Percentiles rank a stretch among this genome's conserved stretches.
phyloP scores from a whole-genome alignment of 768 basidiomycete species.

The Suillus discolor region DNA sequence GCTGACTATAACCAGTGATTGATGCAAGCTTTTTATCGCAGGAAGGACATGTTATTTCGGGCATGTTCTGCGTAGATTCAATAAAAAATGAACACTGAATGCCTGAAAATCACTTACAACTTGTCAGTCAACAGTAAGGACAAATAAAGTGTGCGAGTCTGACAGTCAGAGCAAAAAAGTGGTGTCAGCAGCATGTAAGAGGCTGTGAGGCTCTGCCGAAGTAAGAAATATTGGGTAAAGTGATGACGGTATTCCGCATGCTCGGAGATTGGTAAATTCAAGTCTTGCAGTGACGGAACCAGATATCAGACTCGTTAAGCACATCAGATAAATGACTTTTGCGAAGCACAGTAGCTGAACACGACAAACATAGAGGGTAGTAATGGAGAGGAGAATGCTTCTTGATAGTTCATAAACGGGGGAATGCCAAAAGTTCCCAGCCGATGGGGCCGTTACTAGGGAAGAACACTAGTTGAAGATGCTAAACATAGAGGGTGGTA shows the following conservation, averaged over 20 bases:
- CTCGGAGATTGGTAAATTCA: conserved; percentile 52
- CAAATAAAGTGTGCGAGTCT: background rate
- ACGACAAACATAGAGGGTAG: no score
- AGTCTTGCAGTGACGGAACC: conserved; percentile 93
- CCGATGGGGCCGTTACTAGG: no score
- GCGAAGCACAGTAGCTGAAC: conserved; percentile 76
- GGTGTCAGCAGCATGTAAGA: background rate
- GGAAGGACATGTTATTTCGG: no score
- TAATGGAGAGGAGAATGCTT: no score
- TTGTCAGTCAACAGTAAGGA: background rate
- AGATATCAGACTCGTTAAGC: conserved; percentile 88
- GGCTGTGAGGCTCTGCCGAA: background rate
- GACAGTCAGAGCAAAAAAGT: background rate
- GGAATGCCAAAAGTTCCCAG: no score
- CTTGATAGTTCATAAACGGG: no score
- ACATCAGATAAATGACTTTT: conserved; percentile 64
- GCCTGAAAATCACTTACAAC: background rate
- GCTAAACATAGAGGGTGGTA: background rate
- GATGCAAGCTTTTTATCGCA: no score
- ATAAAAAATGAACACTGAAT: background rate
- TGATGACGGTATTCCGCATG: background rate
- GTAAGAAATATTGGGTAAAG: background rate
- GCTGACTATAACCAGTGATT: no score
- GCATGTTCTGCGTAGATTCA: no score
- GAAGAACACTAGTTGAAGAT: conserved; percentile 45